A percentile compares a stretch with the other conserved stretches of the same genome.
Conservation (phyloP, 371 early-diverging fungal genomes). For the Zychaea mexicana region DNA sequence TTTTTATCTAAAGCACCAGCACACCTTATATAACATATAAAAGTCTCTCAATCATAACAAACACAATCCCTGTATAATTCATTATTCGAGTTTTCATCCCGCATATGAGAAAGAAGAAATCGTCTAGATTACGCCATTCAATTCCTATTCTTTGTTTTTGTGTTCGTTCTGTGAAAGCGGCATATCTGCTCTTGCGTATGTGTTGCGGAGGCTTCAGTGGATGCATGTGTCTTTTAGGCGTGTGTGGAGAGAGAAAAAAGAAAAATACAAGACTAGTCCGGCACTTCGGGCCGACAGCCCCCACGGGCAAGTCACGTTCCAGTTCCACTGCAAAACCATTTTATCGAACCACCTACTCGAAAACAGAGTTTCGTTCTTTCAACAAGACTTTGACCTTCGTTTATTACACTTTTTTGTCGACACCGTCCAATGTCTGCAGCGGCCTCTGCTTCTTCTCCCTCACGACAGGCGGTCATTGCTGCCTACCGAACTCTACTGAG, state of each 20-base stretch:
- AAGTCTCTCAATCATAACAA: neutral
- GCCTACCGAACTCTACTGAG: conserved; percentile 45
- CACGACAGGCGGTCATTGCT: conserved; percentile 40
- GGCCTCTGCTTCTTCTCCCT: conserved; percentile 17
- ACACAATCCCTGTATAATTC: neutral
- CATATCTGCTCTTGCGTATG: too few species aligned
- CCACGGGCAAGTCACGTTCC: neutral
- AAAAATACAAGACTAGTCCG: too few species aligned
- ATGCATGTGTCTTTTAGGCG: neutral
- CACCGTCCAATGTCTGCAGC: conserved; percentile 1
- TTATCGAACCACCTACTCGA: too few species aligned
- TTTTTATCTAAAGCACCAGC: neutral
- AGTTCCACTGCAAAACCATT: too few species aligned
- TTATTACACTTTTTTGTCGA: neutral
- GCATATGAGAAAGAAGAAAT: neutral
- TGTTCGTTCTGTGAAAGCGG: neutral
- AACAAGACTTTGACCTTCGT: neutral
- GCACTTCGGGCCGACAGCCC: neutral
- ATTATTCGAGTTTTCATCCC: too few species aligned
- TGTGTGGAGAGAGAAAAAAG: neutral
- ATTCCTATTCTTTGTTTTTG: neutral
- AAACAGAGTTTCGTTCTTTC: neutral
- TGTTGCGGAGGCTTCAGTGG: too few species aligned
- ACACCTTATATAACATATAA: neutral
- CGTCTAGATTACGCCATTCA: too few species aligned